Base-by-base conservation (phyloP, 176 grass and related monocot genomes). In the Aechmea fasciata region DNA sequence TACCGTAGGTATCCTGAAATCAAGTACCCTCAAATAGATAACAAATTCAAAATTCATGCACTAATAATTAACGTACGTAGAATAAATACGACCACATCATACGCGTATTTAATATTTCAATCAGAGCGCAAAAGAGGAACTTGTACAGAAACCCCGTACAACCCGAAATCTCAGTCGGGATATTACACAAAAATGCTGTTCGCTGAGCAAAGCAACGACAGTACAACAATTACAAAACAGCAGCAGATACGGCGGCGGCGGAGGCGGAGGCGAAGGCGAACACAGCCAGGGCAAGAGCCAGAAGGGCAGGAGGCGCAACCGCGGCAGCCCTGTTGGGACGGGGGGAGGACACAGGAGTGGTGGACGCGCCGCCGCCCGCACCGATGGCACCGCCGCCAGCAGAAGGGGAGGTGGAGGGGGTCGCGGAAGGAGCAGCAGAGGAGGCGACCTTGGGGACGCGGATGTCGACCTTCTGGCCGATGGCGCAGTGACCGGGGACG, bases 381-480 rank as follows among this genome's bases (percentile, higher is more conserved):
- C 69, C 77, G 1, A 71, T 47, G 29, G 51, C 69, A 11, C 47
- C 29, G 10, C 0, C 13, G 26, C 13, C 11, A 5, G 52, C 1
- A 50, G 33, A 33, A 24, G 41, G 66, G 24, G 76, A 71, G 19
- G 69, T 63, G 0, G 75, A 23, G 3, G 86, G 87, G 9, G 81
- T 50, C 26, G 18, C 28, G 76, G 73, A 80, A 80, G 89, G 89
- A 59, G 89, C 55, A 14, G 14, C 62, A 75, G 80, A 80, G 77
- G 82, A 73, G 51, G 22, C 22, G 26, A 65, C 49, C 72, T 94
- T 90, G 69, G 74, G 73, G 14, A 90, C 90, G 68, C 86, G 86
- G 77, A 94, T 82, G 65, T 87, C 28, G 65, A 94, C 61, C 82
- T 87, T 90, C 83, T 94, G 86, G 0, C 90, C 90, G 3, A 77